Base-by-base conservation (phyloP, 192 early-diverging fungal species). In the Coemansia asiatica region DNA sequence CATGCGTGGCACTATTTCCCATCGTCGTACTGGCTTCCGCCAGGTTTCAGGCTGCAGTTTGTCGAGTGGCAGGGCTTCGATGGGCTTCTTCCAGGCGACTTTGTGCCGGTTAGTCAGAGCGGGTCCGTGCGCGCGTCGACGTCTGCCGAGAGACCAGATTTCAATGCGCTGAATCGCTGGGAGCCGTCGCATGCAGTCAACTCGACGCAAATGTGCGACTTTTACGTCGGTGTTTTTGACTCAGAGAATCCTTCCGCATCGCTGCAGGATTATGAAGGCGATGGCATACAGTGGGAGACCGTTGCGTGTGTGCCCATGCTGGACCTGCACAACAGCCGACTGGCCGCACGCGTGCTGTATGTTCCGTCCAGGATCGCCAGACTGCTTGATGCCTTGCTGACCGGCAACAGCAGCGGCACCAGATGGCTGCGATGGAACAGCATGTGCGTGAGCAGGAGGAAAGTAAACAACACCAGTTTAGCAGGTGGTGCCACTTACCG, bases 1-100 rank as follows among this genome's bases (percentile, higher is more conserved):
- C 92, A 89, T 61, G 97, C 95, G 62, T 99, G 97, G 97, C 89
- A 99, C 72, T 67, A 94, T 28, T 99, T 95, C 72, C 95, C 95
- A 6, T 88, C 88, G 12, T 92, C 95, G 62, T 99, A 91, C 80
- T 94, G 94, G 72, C 67, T 97, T 9, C 97, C 95, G 6, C 74
- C 81, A 23, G 85, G 81, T 28, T 78, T 90, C 51, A 77, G 87
- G 3, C 61, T 98, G 25, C 76, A 85, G 55, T 91, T 95, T 66
- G 64, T 96, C 16, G 3, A 3, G 33, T 63, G 83, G 67, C 84
- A 85, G 58, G 48, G 48, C 49, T 96, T 94, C 70, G 69, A 75
- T 9, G 95, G 95, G 21, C 84, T 91, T 31, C 75, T 99, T 40
- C 97, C 97, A 0, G 90, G 90, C 36, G 85, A 91, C 35, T 99